Evolutionary conservation across 2,329 filamentous ascomycete genomes (phyloP), one percentile per base, ranked within the genome.

Genomic region (Didymella pomorum): DNA sequence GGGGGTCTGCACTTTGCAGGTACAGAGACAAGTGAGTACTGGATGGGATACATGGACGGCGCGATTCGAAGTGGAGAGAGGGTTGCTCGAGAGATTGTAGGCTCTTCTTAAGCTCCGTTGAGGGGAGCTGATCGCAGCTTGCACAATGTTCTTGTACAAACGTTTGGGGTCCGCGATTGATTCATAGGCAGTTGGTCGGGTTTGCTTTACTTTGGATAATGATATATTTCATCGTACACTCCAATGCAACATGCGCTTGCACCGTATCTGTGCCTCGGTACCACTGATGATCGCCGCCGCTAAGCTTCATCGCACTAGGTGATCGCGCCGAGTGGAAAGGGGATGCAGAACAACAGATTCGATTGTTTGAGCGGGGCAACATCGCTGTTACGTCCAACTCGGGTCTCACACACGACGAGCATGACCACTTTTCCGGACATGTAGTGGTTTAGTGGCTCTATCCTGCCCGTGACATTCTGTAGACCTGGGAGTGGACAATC

Each of bases 1-100:
- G 77, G 76, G 2, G 75, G 81, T 29, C 26, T 85, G 3, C 80
- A 86, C 62, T 87, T 86, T 62, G 82, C 79, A 2, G 84, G 85
- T 0, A 85, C 84, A 0, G 84, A 87, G 73, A 83, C 80, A 1
- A 78, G 80, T 0, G 74, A 66, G 2, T 79, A 82, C 56, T 86
- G 84, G 84, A 83, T 81, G 53, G 84, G 84, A 0, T 86, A 86
- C 65, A 85, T 87, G 82, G 84, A 87, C 59, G 84, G 85, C 1
- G 84, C 84, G 0, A 72, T 86, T 11, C 64, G 79, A 6, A 80
- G 76, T 48, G 84, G 84, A 1, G 75, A 83, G 56, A 70, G 80
- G 14, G 84, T 76, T 2, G 83, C 82, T 0, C 68, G 69, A 33
- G 81, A 85, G 65, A 79, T 83, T 6, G 12, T 31, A 16, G 29